Conservation (phyloP, 495 filamentous ascomycete genomes). For the Xylaria curta region DNA sequence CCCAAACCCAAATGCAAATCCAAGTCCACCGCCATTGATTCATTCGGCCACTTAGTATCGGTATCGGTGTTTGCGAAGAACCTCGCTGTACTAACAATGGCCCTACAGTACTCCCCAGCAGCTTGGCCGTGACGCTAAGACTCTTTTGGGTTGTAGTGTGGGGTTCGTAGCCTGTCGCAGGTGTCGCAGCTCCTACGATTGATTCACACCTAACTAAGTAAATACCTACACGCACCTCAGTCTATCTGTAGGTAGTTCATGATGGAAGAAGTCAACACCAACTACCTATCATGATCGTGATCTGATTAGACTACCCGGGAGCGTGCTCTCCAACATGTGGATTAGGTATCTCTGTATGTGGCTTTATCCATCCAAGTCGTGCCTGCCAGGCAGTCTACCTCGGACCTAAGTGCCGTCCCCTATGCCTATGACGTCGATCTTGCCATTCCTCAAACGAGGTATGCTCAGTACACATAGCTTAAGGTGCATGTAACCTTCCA, state of each 20-base stretch:
- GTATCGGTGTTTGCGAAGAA: constrained; percentile 5
- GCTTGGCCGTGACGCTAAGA: not conserved
- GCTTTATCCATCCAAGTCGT: not conserved
- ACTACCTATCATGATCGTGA: too few species aligned
- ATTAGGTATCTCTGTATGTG: too few species aligned
- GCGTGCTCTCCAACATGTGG: too few species aligned
- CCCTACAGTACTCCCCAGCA: not conserved
- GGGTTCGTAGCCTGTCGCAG: not conserved
- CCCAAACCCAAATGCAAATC: not conserved
- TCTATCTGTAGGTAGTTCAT: too few species aligned
- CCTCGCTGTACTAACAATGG: not conserved
- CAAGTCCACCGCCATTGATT: constrained; percentile 4
- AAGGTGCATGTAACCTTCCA: not conserved
- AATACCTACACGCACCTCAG: too few species aligned
- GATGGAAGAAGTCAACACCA: too few species aligned
- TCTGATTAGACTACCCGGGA: too few species aligned
- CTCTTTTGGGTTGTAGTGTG: not conserved
- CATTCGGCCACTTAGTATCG: constrained; percentile 9
- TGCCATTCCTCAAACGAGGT: not conserved
- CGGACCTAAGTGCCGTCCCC: not conserved
- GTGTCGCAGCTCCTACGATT: not conserved
- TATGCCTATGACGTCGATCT: constrained; percentile 10
- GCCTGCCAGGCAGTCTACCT: not conserved
- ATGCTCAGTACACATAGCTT: not conserved
- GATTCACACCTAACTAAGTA: too few species aligned